Evolutionary conservation across 371 early-diverging fungal species (phyloP), one percentile per base, ranked within the genome.

Genomic region (Catenaria anguillulae): DNA sequence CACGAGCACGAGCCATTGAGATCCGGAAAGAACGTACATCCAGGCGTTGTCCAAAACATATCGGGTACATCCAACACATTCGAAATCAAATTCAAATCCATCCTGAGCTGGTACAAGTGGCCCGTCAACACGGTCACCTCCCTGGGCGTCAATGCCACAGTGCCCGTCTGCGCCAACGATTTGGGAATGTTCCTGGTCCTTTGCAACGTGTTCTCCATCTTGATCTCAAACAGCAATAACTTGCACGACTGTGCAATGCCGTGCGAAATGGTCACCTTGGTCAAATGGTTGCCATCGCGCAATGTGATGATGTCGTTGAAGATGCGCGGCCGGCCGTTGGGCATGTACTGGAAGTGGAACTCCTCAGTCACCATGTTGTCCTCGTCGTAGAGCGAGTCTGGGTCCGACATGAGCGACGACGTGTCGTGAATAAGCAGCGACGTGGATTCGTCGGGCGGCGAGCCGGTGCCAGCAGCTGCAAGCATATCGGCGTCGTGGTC

Each of bases 231-330:
- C 48, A 67, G 61, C 24, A 75, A 65, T 23, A 79, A 70, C 65
- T 79, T 79, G 34, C 68, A 73, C 42, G 62, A 61, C 60, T 79
- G 80, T 0, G 77, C 73, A 15, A 78, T 60, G 5, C 67, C 78
- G 62, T 78, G 78, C 2, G 70, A 70, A 35, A 78, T 76, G 31
- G 77, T 74, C 24, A 77, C 64, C 58, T 75, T 79, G 42, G 75
- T 69, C 69, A 75, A 68, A 29, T 64, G 65, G 55, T 66, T 69
- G 4, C 68, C 69, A 34, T 63, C 65, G 55, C 65, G 73, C 58
- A 71, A 48, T 26, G 77, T 75, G 60, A 80, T 75, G 62, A 80
- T 75, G 62, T 80, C 80, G 65, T 80, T 80, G 64, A 68, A 80
- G 24, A 80, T 77, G 3, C 77, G 66, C 23, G 78, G 70, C 24